Evolutionary conservation across 352 stramenopile species (phyloP), one percentile per base, ranked within the genome.

Genomic region (Elongisporangium senticosum): DNA sequence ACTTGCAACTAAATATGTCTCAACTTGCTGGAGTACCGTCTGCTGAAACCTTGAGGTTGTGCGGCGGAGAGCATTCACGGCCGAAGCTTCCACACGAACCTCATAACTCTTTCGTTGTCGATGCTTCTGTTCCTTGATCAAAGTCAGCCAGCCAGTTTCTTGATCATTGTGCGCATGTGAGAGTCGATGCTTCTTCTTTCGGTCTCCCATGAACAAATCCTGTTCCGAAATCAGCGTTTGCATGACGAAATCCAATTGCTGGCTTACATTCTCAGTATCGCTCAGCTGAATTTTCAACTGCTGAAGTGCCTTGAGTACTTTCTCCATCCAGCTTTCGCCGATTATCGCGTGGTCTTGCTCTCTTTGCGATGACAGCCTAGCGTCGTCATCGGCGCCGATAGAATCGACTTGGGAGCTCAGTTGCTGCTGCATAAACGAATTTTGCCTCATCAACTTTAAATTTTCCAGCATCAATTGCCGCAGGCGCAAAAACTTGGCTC

Each of bases 281-380:
- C 59, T 59, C 48, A 83, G 59, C 37, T 77, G 70, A 0, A 75
- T 47, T 39, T 83, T 80, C 13, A 90, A 55, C 47, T 79, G 63
- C 23, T 68, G 61, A 8, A 90, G 62, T 26, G 77, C 79, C 49
- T 75, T 76, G 37, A 89, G 75, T 33, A 90, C 77, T 64, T 86
- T 81, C 56, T 87, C 81, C 81, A 90, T 87, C 62, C 71, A 81
- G 55, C 75, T 87, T 43, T 89, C 79, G n/a, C 77, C 79, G 13
- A 83, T 71, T 33, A 61, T 63, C 14, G 59, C 56, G 39, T 50
- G 19, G 39, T 59, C 39, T 10, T 50, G 53, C 5, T 58, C 21
- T 23, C 53, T 58, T 3, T 33, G 8, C 19, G 28, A 51, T 17
- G 33, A 2, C 33, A 43, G 33, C 49, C 17, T 55, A 3, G 24